A percentile compares a stretch with the other conserved stretches of the same genome.
These are phyloP conservation scores for Tricholomella constricta DNA, from an alignment of 768 basidiomycete genomes.

Conservation along the genomic window DNA sequence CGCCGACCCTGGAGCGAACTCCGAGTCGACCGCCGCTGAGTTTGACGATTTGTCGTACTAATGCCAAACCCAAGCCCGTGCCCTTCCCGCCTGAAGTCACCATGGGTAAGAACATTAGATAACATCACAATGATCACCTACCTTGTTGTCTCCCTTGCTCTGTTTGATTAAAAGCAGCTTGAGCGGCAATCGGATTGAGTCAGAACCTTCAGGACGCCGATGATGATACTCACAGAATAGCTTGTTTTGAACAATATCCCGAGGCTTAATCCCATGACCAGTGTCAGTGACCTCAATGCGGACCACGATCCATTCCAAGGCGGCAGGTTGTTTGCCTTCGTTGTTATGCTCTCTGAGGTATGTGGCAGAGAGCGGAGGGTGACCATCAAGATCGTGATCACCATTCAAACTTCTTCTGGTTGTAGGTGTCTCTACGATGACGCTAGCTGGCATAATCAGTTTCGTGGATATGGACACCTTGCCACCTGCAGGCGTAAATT, in stretches of 20 bases:
- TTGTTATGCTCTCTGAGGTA: slow-evolving; percentile 55
- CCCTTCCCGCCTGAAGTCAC: slow-evolving; percentile 56
- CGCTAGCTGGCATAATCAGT: slow-evolving; percentile 42
- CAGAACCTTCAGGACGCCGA: background rate
- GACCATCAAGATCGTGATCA: slow-evolving; percentile 22
- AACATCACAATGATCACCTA: slow-evolving; percentile 14
- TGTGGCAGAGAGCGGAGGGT: slow-evolving; percentile 37
- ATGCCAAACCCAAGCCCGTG: slow-evolving; percentile 73
- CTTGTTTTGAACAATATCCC: slow-evolving; percentile 71
- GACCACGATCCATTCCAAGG: slow-evolving; percentile 71
- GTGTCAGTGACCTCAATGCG: slow-evolving; percentile 85
- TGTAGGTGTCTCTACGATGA: background rate
- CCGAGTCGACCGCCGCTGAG: slow-evolving; percentile 73
- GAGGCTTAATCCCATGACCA: slow-evolving; percentile 48
- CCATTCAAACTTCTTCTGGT: background rate
- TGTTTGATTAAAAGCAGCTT: slow-evolving; percentile 78
- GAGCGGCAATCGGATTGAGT: background rate
- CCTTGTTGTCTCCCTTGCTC: slow-evolving; percentile 75
- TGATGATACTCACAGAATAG: slow-evolving; percentile 59
- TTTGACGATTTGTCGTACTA: slow-evolving; percentile 80
- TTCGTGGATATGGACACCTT: slow-evolving; percentile 67
- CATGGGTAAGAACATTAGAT: slow-evolving; percentile 11
- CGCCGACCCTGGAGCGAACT: slow-evolving; percentile 59
- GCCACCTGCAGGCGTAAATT: slow-evolving; percentile 75
- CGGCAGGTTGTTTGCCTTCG: slow-evolving; percentile 37